A percentile compares a stretch with the other conserved stretches of the same genome.
These are phyloP conservation scores for Micractinium sp. DNA, from an alignment of 139 green algal genomes.

Conservation along the genomic window DNA sequence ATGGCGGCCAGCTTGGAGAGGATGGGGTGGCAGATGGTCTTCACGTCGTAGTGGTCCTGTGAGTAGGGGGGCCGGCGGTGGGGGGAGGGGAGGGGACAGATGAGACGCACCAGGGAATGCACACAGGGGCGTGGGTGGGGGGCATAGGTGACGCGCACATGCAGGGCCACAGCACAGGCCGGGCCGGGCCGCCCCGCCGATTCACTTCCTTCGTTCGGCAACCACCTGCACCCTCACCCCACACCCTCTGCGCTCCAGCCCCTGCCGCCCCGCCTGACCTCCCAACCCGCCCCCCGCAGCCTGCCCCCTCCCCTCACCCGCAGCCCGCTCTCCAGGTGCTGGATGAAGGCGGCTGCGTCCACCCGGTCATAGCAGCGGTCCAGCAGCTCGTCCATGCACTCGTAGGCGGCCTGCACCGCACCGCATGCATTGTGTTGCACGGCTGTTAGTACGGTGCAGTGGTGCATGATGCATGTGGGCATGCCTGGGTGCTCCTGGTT, in stretches of 20 bases:
- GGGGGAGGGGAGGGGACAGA: not conserved
- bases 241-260: too few species aligned
- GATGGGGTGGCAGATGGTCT: slow-evolving; percentile 85
- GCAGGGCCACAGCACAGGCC: too few species aligned
- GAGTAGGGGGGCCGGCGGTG: slow-evolving; percentile 8
- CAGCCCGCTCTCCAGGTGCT: slow-evolving; percentile 61
- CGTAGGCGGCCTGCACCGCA: slow-evolving; percentile 30
- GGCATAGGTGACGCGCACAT: too few species aligned
- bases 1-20: slow-evolving; percentile 78
- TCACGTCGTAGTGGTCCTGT: slow-evolving; percentile 89
- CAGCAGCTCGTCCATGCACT: slow-evolving; percentile 93
- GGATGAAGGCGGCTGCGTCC: slow-evolving; percentile 56
- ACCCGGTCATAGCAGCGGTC: slow-evolving; percentile 57
- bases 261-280: not conserved
- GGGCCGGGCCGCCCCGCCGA: too few species aligned
- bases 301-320: slow-evolving; percentile 44
- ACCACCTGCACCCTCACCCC: not conserved
- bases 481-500: too few species aligned
- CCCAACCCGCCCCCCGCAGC: not conserved
- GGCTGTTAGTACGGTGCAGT: too few species aligned
- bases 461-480: too few species aligned
- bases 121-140: too few species aligned
- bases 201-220: too few species aligned
- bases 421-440: too few species aligned
- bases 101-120: too few species aligned